A percentile compares a stretch with the other conserved stretches of the same genome.
Conservation (phyloP, 1,139 yeast genomes). For the Spathaspora sp. region DNA sequence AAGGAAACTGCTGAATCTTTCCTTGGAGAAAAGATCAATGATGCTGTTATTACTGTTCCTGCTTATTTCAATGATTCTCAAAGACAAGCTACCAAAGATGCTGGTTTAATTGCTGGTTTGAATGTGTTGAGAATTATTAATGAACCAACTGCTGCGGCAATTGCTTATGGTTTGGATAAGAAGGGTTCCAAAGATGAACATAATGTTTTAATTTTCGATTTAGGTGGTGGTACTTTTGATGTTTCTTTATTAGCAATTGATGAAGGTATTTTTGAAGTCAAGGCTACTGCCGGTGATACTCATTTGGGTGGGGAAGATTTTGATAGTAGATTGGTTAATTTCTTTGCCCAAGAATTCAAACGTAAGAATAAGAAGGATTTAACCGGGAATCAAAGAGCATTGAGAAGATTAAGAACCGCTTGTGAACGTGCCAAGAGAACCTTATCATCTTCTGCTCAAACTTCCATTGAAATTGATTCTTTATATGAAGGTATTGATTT, state of each 20-base stretch:
- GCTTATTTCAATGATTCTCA: constrained; percentile 64
- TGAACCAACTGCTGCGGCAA: constrained; percentile 66
- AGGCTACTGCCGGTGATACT: constrained; percentile 98
- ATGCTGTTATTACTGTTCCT: constrained; percentile 75
- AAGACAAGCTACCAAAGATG: constrained; percentile 65
- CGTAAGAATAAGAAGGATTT: constrained; percentile 40
- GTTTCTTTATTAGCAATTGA: constrained; percentile 89
- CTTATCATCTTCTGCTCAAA: constrained; percentile 41
- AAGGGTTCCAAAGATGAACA: constrained; percentile 40
- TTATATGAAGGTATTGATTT: constrained; percentile 42
- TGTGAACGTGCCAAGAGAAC: constrained; percentile 47
- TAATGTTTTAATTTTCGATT: constrained; percentile 87
- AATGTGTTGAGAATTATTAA: constrained; percentile 60
- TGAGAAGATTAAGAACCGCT: constrained; percentile 45
- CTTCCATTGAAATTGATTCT: constrained; percentile 42
- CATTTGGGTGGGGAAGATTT: constrained; percentile 93
- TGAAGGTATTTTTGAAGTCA: constrained; percentile 95
- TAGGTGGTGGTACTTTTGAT: constrained; percentile 99
- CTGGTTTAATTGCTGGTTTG: constrained; percentile 61
- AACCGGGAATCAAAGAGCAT: constrained; percentile 37
- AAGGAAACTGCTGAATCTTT: constrained; percentile 65
- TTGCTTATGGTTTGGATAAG: constrained; percentile 63
- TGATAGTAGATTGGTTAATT: constrained; percentile 34
- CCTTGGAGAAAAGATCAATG: constrained; percentile 60
- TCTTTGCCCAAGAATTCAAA: constrained; percentile 38